Conservation (phyloP, 2,329 filamentous ascomycete species). For the Neopestalotiopsis sp. region DNA sequence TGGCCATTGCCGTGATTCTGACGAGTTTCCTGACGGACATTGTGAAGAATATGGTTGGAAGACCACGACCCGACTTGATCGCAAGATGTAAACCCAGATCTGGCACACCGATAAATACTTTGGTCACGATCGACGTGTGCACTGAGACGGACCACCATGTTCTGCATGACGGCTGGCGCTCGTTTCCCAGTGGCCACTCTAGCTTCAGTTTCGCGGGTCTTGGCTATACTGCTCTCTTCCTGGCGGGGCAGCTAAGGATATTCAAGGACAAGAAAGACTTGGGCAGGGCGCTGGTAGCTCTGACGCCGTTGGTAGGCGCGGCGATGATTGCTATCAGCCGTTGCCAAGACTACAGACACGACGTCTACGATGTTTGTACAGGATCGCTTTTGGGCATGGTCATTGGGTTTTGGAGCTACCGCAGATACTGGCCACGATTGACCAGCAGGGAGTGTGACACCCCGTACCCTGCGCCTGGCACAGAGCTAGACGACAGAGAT, state of each 20-base stretch:
- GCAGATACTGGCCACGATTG: constrained; percentile 66
- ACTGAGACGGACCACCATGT: constrained; percentile 72
- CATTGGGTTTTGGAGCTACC: constrained; percentile 70
- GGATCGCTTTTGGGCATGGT: constrained; percentile 65
- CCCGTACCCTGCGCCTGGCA: constrained; percentile 58
- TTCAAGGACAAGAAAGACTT: constrained; percentile 59
- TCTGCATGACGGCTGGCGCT: constrained; percentile 84
- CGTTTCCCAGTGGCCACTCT: constrained; percentile 81
- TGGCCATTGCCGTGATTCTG: constrained; percentile 77
- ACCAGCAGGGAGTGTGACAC: constrained; percentile 59
- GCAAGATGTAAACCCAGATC: constrained; percentile 78
- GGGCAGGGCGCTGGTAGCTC: constrained; percentile 60
- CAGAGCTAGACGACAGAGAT: constrained; percentile 31
- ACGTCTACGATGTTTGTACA: constrained; percentile 71
- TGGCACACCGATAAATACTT: constrained; percentile 52
- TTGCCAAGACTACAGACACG: constrained; percentile 74
- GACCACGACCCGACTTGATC: constrained; percentile 68
- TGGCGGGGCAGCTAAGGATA: constrained; percentile 70
- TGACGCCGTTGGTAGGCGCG: constrained; percentile 66
- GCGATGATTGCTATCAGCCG: constrained; percentile 72
- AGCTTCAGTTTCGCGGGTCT: constrained; percentile 81
- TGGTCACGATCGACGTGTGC: constrained; percentile 74
- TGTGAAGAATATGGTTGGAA: constrained; percentile 86
- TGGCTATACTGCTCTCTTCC: constrained; percentile 74
- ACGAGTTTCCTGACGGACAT: constrained; percentile 86